Base-by-base conservation (phyloP, 148 eudicot genomes). In the Linanthus parryae region DNA sequence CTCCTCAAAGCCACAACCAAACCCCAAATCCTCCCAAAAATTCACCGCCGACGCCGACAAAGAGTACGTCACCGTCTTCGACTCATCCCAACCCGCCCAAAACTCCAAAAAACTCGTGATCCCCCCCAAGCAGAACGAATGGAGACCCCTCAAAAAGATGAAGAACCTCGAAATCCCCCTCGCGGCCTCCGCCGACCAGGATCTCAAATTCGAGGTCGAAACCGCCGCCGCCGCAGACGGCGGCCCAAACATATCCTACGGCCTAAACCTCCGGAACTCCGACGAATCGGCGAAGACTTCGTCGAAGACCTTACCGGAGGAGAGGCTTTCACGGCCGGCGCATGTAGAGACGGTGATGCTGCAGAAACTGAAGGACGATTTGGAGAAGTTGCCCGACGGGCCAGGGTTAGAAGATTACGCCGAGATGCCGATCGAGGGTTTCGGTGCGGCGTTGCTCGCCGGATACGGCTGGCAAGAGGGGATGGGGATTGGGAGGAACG, bases 381-480 rank as follows among this genome's bases (percentile, higher is more conserved):
- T 90, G 49, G 66, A 63, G 35, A 62, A 40, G 9, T 68, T 83
- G 8, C 91, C 88, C 14, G 96, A 81, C 0, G 85, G 73, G 37
- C 52, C 43, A 12, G 83, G 82, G 31, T 48, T 75, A 23, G 85
- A 89, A 18, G 76, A 85, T 5, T 90, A 66, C 35, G 61, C 54
- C 0, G 95, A 82, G 33, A 74, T 78, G 36, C 95, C 96, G 2
- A 83, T 87, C 8, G 96, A 92, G 57, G 85, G 77, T 0, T 92
- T 77, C 25, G 99, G 70, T 2, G 85, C 74, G 1, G 99, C 96
- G 0, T 66, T 87, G 66, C 51, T 92, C 56, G 71, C 75, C 1
- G 98, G 98, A 20, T 92, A 92, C 41, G 98, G 98, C 29, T 92
- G 98, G 99, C 39, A 55, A 1, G 77, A 92, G 41, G 99, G 96